A percentile compares a stretch with the other conserved stretches of the same genome.
Conservation (phyloP, 2,329 filamentous ascomycete species). For the Penicillium rolfsii region DNA sequence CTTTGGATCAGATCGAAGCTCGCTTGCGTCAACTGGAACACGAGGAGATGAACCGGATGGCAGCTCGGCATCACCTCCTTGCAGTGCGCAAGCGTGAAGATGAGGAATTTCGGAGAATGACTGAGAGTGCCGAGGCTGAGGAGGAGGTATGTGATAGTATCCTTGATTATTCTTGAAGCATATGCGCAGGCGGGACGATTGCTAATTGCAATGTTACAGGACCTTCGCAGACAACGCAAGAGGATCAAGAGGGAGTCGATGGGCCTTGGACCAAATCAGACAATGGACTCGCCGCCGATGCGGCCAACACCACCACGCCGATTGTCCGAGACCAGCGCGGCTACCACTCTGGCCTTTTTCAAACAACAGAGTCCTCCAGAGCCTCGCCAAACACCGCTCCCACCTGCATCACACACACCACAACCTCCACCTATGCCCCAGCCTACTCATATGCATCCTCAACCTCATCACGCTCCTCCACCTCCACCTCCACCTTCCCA, state of each 20-base stretch:
- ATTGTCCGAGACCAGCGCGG: conserved; percentile 46
- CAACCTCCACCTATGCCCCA: conserved; percentile 29
- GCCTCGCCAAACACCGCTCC: conserved; percentile 36
- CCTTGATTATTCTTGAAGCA: neutral
- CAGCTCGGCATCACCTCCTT: conserved; percentile 42
- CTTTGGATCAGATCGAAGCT: conserved; percentile 45
- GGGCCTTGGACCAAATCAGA: conserved; percentile 41
- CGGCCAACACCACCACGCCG: conserved; percentile 44
- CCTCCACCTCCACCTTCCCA: conserved; percentile 9
- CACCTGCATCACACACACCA: conserved; percentile 32
- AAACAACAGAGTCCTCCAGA: conserved; percentile 48
- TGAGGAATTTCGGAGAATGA: conserved; percentile 46
- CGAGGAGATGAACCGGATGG: conserved; percentile 45
- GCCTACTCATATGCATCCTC: conserved; percentile 26
- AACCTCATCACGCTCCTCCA: conserved; percentile 19
- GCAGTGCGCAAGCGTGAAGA: conserved; percentile 46
- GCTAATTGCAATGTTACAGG: conserved; percentile 27
- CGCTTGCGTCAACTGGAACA: conserved; percentile 46
- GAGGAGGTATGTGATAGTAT: conserved; percentile 41
- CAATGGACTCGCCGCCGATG: conserved; percentile 42
- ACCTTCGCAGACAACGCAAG: conserved; percentile 45
- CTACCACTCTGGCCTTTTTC: conserved; percentile 47
- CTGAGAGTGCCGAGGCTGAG: conserved; percentile 44
- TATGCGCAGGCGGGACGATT: neutral
- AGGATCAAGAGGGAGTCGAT: conserved; percentile 47